Base-by-base conservation (phyloP, 441 rosid species). In the Pelargonium myrrhifolium region DNA sequence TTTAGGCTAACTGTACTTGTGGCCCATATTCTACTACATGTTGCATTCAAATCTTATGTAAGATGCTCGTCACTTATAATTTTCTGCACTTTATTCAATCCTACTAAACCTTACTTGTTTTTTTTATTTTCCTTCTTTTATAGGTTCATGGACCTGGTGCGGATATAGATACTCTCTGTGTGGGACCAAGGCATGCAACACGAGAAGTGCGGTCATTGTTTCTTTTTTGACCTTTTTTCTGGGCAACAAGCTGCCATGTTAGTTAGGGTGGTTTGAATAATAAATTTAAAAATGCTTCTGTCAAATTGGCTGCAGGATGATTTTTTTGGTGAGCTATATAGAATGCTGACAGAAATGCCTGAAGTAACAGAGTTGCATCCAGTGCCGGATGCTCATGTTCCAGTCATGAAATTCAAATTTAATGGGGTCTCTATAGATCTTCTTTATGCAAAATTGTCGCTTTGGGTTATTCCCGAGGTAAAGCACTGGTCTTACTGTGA, bases 131-230 rank as follows among this genome's bases (percentile, higher is more conserved):
- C 58, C 67, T 65, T 55, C 45, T 58, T 67, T 78, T 62, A 47
- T 77, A 94, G 99, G 99, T 94, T 77, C 96, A 94, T 76, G 91
- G 99, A 68, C 99, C 97, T 71, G 99, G 99, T 64, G 97, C 97
- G n/a, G 99, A 93, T 84, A 86, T 93, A 68, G 96, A 93, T 82
- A 93, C 96, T 0, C 89, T 94, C 53, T 94, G 96, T 45, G 97
- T 91, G 67, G 99, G 97, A 72, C 99, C 99, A 47, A 86, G 89
- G 68, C 85, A 91, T 73, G 99, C 99, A 67, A 82, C 96, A 47
- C 78, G 99, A 86, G 97, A 94, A 77, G 99, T 91, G 82, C 70
- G 86, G 77, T 77, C 65, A 70, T 71, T 24, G 17, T 53, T 53
- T 18, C 59, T 17, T 68, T 81, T 76, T 76, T 75, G 43, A 51